Conservation (phyloP, 331 rosid species). For the Malus hybrid region DNA sequence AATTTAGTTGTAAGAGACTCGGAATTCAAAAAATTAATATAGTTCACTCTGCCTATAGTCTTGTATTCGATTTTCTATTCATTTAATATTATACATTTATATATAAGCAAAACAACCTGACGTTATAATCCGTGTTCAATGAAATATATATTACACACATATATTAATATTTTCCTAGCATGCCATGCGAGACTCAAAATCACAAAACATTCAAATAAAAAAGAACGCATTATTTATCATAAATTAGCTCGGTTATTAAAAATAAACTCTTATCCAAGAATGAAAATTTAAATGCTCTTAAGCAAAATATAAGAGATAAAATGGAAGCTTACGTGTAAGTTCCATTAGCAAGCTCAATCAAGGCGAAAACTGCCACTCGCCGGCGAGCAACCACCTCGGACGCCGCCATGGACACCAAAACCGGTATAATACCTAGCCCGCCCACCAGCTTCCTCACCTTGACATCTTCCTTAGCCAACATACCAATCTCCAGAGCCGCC, state of each 20-base stretch:
- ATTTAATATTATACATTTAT: not conserved
- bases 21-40: too few relatives aligned
- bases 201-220: too few relatives aligned
- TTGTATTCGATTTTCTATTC: not conserved
- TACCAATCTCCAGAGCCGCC: slow-evolving; percentile 61
- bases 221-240: too few relatives aligned
- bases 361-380: slow-evolving; percentile 39
- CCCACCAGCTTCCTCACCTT: slow-evolving; percentile 61
- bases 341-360: slow-evolving; percentile 72
- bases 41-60: not conserved
- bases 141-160: too few relatives aligned
- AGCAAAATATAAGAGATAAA: not conserved
- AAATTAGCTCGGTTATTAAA: not conserved
- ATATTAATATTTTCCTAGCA: too few relatives aligned
- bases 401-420: slow-evolving; percentile 67
- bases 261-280: not conserved
- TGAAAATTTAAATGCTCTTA: not conserved
- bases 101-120: not conserved
- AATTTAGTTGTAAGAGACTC: not conserved
- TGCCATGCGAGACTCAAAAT: too few relatives aligned
- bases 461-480: slow-evolving; percentile 50
- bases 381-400: slow-evolving; percentile 34
- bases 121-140: too few relatives aligned
- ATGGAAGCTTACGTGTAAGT: slow-evolving; percentile 55
- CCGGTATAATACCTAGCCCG: slow-evolving; percentile 79